These are phyloP conservation scores for Venturia oleaginea DNA, from an alignment of 2,329 filamentous ascomycete genomes.

Conservation along the genomic window DNA sequence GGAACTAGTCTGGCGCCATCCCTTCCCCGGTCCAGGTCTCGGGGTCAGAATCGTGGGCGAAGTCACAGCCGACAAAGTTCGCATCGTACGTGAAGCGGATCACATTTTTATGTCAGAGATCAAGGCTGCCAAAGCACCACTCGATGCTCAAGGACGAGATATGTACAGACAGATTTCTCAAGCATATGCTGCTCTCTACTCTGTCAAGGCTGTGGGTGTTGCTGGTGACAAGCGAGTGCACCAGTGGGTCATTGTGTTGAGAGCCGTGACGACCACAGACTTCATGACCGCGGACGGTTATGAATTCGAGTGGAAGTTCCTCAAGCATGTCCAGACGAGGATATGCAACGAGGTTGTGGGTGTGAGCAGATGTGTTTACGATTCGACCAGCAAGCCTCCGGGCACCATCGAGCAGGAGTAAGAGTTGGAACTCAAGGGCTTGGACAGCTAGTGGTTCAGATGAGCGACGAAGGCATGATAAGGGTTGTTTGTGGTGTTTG, in stretches of 20 bases:
- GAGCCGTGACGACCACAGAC: slow-evolving; percentile 55
- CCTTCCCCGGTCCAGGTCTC: slow-evolving; percentile 68
- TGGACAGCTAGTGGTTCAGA: not conserved
- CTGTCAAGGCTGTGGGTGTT: slow-evolving; percentile 56
- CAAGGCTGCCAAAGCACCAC: slow-evolving; percentile 39
- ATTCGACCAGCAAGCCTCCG: slow-evolving; percentile 58
- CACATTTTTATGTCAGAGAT: slow-evolving; percentile 73
- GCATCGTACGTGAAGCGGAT: slow-evolving; percentile 70
- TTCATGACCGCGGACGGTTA: slow-evolving; percentile 71
- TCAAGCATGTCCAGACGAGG: slow-evolving; percentile 54
- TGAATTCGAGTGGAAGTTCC: slow-evolving; percentile 54
- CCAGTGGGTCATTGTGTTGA: slow-evolving; percentile 51
- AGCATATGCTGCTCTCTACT: slow-evolving; percentile 60
- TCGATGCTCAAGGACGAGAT: slow-evolving; percentile 30
- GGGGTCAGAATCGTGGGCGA: slow-evolving; percentile 77
- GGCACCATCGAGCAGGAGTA: slow-evolving; percentile 69
- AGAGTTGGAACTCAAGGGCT: not conserved
- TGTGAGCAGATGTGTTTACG: slow-evolving; percentile 62
- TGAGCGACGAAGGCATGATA: not conserved
- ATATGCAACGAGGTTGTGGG: slow-evolving; percentile 72
- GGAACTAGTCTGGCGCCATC: slow-evolving; percentile 70
- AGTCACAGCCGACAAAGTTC: slow-evolving; percentile 68
- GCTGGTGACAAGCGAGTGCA: slow-evolving; percentile 63
- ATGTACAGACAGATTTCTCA: slow-evolving; percentile 64
- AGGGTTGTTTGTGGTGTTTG: no score